phyloP scores from a whole-genome alignment of 2,329 filamentous ascomycete species.

The Nothopassalora personata region DNA sequence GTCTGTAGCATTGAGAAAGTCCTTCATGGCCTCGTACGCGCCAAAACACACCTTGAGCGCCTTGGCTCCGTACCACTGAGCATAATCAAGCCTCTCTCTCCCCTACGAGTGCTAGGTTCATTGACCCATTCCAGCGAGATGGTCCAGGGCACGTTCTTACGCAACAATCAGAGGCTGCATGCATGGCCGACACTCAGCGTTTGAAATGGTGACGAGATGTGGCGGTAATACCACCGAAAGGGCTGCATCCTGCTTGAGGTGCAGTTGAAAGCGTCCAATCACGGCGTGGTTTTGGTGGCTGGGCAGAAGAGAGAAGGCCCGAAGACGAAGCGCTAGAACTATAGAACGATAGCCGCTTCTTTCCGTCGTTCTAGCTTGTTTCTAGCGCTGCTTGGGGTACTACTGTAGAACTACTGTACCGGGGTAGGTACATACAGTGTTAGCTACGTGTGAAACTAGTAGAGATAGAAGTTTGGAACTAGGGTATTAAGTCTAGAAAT shows the following conservation, averaged over 20 bases:
- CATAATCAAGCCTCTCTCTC: neutral
- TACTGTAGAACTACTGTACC: too few species aligned
- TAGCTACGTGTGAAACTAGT: too few species aligned
- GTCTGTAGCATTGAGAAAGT: neutral
- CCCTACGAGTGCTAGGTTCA: neutral
- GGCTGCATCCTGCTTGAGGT: neutral
- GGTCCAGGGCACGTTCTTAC: neutral
- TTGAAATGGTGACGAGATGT: neutral
- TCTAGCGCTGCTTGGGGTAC: neutral
- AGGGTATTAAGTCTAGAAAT: too few species aligned
- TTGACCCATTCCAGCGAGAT: neutral
- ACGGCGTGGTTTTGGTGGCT: neutral
- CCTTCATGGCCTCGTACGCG: neutral
- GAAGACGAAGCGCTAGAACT: neutral
- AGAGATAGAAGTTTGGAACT: too few species aligned
- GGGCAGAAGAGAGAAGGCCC: neutral
- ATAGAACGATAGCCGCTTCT: neutral
- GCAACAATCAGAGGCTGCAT: neutral
- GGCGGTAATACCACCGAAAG: neutral
- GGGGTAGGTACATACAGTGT: too few species aligned
- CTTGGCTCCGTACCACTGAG: neutral
- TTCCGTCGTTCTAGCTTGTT: neutral
- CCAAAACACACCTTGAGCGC: constrained; percentile 2
- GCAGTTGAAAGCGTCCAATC: neutral
- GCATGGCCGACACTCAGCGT: neutral